phyloP scores from a whole-genome alignment of 441 rosid species.

The Euphorbia schlechtendalii region DNA sequence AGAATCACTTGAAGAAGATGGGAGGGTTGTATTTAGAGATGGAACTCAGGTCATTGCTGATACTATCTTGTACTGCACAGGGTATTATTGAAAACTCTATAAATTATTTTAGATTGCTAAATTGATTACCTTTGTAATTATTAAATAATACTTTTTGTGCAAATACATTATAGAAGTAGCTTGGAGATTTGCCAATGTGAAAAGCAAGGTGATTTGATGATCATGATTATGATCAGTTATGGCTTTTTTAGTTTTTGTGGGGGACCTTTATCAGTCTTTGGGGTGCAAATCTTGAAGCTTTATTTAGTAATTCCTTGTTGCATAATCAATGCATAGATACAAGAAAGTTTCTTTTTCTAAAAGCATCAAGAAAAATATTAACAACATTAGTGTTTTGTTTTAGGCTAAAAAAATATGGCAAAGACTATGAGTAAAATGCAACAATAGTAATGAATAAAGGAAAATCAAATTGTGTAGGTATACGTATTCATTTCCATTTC shows the following conservation, averaged over 20 bases:
- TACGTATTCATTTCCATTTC: constrained; percentile 77
- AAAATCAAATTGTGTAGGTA: constrained; percentile 40
- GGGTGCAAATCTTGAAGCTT: constrained; percentile 8
- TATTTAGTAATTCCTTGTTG: neutral
- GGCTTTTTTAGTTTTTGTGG: neutral
- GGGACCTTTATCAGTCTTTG: constrained; percentile 11
- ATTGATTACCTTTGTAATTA: neutral
- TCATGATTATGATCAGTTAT: constrained; percentile 7
- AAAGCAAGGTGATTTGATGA: constrained; percentile 23
- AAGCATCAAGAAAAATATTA: too few species aligned
- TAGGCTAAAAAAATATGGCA: too few species aligned
- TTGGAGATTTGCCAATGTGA: neutral
- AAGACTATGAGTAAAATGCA: too few species aligned
- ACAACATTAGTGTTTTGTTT: too few species aligned
- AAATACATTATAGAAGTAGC: neutral
- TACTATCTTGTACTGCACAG: constrained; percentile 77
- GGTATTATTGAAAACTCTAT: constrained; percentile 34
- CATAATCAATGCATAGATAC: neutral
- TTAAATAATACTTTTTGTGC: too few species aligned
- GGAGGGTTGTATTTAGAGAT: constrained; percentile 49
- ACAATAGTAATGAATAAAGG: neutral
- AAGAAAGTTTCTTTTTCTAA: too few species aligned
- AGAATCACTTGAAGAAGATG: constrained; percentile 55
- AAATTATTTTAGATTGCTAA: neutral
- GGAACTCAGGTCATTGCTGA: constrained; percentile 60